Evolutionary conservation across 1,284 basidiomycete species (phyloP).

Genomic region (Rhizoctonia solani): DNA sequence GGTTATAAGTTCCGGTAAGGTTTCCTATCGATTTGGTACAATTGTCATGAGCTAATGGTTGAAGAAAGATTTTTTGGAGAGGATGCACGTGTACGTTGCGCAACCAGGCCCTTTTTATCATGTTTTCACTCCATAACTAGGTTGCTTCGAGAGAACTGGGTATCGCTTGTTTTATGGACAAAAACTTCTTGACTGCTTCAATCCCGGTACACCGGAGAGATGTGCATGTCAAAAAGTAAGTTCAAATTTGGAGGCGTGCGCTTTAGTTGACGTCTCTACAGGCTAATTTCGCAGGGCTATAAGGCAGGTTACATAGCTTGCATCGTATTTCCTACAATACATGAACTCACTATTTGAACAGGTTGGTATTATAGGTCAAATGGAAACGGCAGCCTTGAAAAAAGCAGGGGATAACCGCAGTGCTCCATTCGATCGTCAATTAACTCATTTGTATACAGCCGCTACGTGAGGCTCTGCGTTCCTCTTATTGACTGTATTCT

Average conservation of each 20-base stretch:
- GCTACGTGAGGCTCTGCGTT: slow-evolving; percentile 67
- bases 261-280: slow-evolving; percentile 43
- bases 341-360: background rate
- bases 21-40: background rate
- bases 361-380: slow-evolving; percentile 91
- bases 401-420: slow-evolving; percentile 84
- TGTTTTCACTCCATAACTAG: slow-evolving; percentile 46
- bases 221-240: slow-evolving; percentile 86
- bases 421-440: slow-evolving; percentile 77
- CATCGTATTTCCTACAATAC: background rate
- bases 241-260: slow-evolving; percentile 6
- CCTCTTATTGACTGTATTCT: background rate
- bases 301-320: slow-evolving; percentile 51
- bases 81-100: slow-evolving; percentile 70
- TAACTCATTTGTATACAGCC: slow-evolving; percentile 85
- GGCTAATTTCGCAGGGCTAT: slow-evolving; percentile 82
- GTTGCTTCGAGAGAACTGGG: slow-evolving; percentile 80
- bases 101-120: background rate
- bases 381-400: slow-evolving; percentile 94
- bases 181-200: slow-evolving; percentile 82
- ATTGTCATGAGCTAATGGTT: background rate
- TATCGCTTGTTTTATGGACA: slow-evolving; percentile 74
- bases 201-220: slow-evolving; percentile 81
- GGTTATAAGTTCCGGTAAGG: slow-evolving; percentile 77
- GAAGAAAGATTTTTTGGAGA: slow-evolving; percentile 73